Percentiles rank a stretch among this genome's conserved stretches.
Evolutionary conservation across 2,329 filamentous ascomycete species (phyloP).

Genomic region (Talaromyces sp.): DNA sequence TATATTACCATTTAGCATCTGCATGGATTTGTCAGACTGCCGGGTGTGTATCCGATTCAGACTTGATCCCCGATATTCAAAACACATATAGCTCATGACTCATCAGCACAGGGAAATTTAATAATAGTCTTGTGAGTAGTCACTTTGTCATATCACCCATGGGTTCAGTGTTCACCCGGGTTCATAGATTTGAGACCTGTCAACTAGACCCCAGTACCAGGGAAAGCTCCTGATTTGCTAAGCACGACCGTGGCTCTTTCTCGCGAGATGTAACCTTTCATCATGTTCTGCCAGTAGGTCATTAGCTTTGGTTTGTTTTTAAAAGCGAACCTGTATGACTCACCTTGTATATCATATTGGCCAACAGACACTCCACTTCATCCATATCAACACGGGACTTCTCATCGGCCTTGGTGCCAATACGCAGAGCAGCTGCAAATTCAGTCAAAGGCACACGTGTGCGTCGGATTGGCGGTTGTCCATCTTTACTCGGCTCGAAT

Average conservation of each 20-base stretch:
- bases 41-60: neutral
- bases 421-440: constrained; percentile 76
- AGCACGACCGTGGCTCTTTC: constrained; percentile 86
- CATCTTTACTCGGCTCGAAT: constrained; percentile 71
- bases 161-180: neutral
- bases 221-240: constrained; percentile 86
- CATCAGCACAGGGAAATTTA: neutral
- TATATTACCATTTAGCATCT: neutral
- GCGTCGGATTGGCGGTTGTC: constrained; percentile 54
- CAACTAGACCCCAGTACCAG: constrained; percentile 67
- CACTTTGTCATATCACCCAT: neutral
- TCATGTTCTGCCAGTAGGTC: constrained; percentile 61
- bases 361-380: constrained; percentile 90
- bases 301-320: constrained; percentile 6
- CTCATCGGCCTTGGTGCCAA: constrained; percentile 53
- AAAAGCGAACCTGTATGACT: constrained; percentile 18
- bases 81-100: neutral
- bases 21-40: neutral
- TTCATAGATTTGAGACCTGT: neutral
- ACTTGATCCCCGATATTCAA: neutral
- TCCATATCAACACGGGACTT: constrained; percentile 69
- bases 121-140: neutral
- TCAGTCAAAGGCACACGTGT: constrained; percentile 79
- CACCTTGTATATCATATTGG: constrained; percentile 99
- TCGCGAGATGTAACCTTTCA: constrained; percentile 97